Percentiles rank a stretch among this genome's conserved stretches.
Conservation (phyloP, 202 grass and related monocot genomes). For the Carex arenaria region DNA sequence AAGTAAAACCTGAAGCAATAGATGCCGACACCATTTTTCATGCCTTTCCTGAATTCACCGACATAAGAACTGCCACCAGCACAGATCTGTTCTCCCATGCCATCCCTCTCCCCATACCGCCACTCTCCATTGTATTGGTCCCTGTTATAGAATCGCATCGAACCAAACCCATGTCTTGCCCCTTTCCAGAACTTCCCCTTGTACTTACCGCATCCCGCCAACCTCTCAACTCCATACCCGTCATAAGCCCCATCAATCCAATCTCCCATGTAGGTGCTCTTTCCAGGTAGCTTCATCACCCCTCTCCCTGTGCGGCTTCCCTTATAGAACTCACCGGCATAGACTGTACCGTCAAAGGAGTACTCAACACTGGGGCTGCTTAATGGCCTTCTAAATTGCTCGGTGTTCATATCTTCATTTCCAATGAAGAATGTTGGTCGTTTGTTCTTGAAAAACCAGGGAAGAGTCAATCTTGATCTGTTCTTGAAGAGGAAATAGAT, state of each 20-base stretch:
- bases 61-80: slow-evolving; percentile 74
- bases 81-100: slow-evolving; percentile 56
- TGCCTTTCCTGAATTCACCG: slow-evolving; percentile 74
- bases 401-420: slow-evolving; percentile 46
- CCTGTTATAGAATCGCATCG: slow-evolving; percentile 69
- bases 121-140: slow-evolving; percentile 82
- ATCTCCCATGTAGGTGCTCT: slow-evolving; percentile 80
- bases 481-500: slow-evolving; percentile 33
- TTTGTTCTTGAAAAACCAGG: slow-evolving; percentile 27
- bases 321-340: slow-evolving; percentile 88
- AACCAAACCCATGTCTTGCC: slow-evolving; percentile 68
- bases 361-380: slow-evolving; percentile 36
- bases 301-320: slow-evolving; percentile 69
- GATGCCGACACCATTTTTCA: slow-evolving; percentile 74
- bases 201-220: slow-evolving; percentile 66
- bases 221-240: slow-evolving; percentile 78
- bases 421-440: slow-evolving; percentile 42
- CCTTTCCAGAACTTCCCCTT: slow-evolving; percentile 73
- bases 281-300: slow-evolving; percentile 67
- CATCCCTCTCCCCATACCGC: slow-evolving; percentile 65
- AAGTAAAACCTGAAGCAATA: slow-evolving; percentile 64
- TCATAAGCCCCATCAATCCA: slow-evolving; percentile 92
- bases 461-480: slow-evolving; percentile 26
- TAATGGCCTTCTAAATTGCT: slow-evolving; percentile 17
- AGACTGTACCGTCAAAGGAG: slow-evolving; percentile 73